Base-by-base conservation (phyloP, 805 yeast species). In the Pichia gijzeniarum region DNA sequence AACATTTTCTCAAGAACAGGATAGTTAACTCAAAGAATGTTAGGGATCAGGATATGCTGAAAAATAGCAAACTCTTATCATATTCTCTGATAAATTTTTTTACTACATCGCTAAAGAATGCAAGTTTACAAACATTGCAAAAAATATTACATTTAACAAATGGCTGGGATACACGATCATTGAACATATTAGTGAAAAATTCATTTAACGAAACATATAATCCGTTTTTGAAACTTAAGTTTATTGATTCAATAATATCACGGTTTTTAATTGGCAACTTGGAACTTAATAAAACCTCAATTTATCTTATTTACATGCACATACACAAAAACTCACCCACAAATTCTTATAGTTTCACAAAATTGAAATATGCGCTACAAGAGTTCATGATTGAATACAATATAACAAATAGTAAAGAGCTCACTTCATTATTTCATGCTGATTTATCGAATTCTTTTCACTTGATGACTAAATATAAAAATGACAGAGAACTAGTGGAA, bases 181-280 rank as follows among this genome's bases (percentile, higher is more conserved):
- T 50, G 30, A 48, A 48, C 25, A 22, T 50, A 5, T 47, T 37
- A 9, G 30, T 49, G 13, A 38, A 43, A 27, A 33, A 43, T 28
- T 42, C 49, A 4, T n/a, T 28, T 7, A 41, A 42, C n/a, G 19
- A 18, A 13, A 6, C 13, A n/a, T 2, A 6, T 9, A 31, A 17
- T 27, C n/a, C 28, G 2, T 16, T 10, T 10, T n/a, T 28, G 6
- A 41, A 34, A 19, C 13, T 45, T 18, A 27, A 33, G 12, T 9
- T 39, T 17, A 20, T 44, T 30, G 27, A 45, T 18, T 17, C n/a
- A 1, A 17, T 34, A 14, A 27, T 44, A 22, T 7, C 19, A 21
- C 10, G 19, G 17, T 44, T 44, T 20, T 2, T 27, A 7, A 13
- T 4, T 3, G 16, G 19, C 10, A 16, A 35, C 14, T 5, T 44